Evolutionary conservation across 257 asterid genomes (phyloP).

Genomic region (Salvia miltiorrhiza): DNA sequence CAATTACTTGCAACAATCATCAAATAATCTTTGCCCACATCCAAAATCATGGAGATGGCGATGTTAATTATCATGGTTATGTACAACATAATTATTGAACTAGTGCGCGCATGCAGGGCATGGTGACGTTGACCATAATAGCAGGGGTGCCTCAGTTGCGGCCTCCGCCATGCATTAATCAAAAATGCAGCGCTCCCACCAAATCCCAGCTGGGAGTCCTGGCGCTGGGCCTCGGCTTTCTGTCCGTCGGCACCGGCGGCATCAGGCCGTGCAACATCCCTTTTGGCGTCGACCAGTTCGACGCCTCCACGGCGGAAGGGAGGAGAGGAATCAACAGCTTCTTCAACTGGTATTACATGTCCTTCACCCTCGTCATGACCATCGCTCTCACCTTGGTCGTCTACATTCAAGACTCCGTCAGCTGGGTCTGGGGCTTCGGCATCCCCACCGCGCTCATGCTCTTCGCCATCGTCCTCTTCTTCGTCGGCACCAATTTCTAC

Average conservation of each 20-base stretch:
- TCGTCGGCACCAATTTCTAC: no score
- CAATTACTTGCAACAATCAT: neutral
- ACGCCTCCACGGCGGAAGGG: constrained; percentile 54
- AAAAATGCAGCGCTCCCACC: constrained; percentile 59
- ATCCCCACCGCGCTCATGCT: constrained; percentile 63
- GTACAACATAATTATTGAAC: no score
- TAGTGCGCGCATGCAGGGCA: constrained; percentile 45
- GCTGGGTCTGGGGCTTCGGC: constrained; percentile 70
- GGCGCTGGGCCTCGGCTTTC: constrained; percentile 36
- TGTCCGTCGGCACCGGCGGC: constrained; percentile 72
- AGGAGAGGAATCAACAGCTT: constrained; percentile 71
- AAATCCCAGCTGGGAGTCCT: constrained; percentile 49
- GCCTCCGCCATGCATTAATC: constrained; percentile 61
- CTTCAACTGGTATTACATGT: constrained; percentile 90
- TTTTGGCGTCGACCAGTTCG: constrained; percentile 90
- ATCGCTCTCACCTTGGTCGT: constrained; percentile 62
- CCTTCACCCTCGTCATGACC: constrained; percentile 60
- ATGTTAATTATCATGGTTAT: neutral
- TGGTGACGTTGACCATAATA: constrained; percentile 64
- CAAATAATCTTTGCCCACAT: no score
- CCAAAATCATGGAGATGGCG: neutral
- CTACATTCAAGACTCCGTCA: constrained; percentile 62
- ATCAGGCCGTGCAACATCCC: constrained; percentile 96
- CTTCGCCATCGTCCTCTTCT: constrained; percentile 34
- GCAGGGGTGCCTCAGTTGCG: constrained; percentile 62